Percentiles rank a stretch among this genome's conserved stretches.
Evolutionary conservation across 352 stramenopile genomes (phyloP).

Genomic region (Blastocystis sp.): DNA sequence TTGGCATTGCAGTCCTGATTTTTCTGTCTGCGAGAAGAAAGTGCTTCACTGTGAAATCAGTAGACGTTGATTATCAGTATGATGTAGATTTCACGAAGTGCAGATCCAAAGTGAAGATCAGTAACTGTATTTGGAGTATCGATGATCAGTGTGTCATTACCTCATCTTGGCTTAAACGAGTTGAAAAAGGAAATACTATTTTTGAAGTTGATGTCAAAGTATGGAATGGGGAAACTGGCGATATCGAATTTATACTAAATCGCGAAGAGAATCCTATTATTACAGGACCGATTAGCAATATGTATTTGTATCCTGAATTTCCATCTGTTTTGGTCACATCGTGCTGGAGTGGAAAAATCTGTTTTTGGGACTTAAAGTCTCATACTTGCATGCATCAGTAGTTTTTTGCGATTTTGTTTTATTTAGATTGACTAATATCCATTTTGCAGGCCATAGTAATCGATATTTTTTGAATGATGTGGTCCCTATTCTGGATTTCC

Average conservation of each 20-base stretch:
- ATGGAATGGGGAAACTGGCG: background rate
- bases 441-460: conserved; percentile 33
- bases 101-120: conserved; percentile 22
- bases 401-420: background rate
- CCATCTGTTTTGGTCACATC: conserved; percentile 8
- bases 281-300: background rate
- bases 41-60: conserved; percentile 49
- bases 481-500: conserved; percentile 16
- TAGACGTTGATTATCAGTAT: background rate
- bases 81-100: conserved; percentile 28
- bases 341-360: conserved; percentile 34
- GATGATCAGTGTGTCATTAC: conserved; percentile 5
- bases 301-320: conserved; percentile 3
- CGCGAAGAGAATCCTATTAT: background rate
- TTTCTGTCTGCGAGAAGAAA: background rate
- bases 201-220: conserved; percentile 53
- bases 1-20: background rate
- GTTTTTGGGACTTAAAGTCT: background rate
- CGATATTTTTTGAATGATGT: conserved; percentile 43
- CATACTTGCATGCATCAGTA: background rate
- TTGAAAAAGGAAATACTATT: background rate
- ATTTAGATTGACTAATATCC: background rate
- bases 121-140: conserved; percentile 13
- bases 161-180: conserved; percentile 36
- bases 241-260: background rate